Percentiles rank a stretch among this genome's conserved stretches.
Conservation (phyloP, 176 grass and related monocot genomes). For the Aegilops speltoides region DNA sequence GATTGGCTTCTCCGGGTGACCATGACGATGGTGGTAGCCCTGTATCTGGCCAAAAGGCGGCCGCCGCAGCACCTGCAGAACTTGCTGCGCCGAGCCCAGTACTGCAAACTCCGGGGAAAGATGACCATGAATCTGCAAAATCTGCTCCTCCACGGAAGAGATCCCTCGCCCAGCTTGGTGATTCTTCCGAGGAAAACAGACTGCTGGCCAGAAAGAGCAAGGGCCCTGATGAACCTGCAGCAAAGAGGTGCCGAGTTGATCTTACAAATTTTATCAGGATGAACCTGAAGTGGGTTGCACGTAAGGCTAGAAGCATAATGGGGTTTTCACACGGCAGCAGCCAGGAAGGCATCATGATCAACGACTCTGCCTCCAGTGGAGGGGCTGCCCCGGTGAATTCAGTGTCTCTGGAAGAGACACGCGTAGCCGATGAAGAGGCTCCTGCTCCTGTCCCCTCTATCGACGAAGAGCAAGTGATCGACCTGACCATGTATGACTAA, state of each 20-base stretch:
- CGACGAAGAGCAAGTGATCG: not conserved
- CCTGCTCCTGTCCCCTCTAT: slow-evolving; percentile 26
- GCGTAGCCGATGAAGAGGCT: slow-evolving; percentile 32
- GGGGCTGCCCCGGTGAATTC: too few relatives aligned
- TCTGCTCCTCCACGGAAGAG: too few relatives aligned
- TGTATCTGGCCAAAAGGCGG: not conserved
- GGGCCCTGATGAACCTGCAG: too few relatives aligned
- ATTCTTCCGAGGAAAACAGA: not conserved
- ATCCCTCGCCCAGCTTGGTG: too few relatives aligned
- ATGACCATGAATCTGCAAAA: not conserved
- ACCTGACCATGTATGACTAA: slow-evolving; percentile 41
- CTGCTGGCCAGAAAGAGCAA: too few relatives aligned
- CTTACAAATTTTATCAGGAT: not conserved
- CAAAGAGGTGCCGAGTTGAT: not conserved
- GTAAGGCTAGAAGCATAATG: slow-evolving; percentile 29
- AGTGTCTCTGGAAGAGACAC: not conserved
- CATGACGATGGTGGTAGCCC: slow-evolving; percentile 19
- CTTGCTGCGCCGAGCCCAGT: not conserved
- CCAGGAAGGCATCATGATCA: not conserved
- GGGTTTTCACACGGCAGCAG: too few relatives aligned
- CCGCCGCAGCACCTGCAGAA: not conserved
- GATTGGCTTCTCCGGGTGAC: not conserved
- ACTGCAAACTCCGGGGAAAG: not conserved
- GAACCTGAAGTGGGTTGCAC: slow-evolving; percentile 41
- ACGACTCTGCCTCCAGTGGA: too few relatives aligned